Base-by-base conservation (phyloP, 129 eudicot species). In the Arctium minus region DNA sequence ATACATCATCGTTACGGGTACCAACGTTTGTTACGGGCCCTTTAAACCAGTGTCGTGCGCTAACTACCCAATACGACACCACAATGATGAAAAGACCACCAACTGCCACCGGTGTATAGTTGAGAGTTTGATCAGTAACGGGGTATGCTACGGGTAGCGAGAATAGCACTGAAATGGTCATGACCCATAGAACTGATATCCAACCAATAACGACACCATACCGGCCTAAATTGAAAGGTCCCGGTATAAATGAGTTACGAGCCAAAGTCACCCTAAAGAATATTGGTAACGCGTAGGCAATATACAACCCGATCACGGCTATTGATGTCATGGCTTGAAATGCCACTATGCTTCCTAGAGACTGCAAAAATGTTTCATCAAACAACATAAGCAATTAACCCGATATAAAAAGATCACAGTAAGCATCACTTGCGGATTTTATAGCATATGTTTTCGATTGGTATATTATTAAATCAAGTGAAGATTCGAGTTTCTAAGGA, bases 321-420 rank as follows among this genome's bases (percentile, higher is more conserved):
- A 96, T 96, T 36, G 99, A 96, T 73, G 93, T 96, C 99, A 96
- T 96, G 6, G 99, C 99, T 81, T 96, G 93, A 83, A 96, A 96
- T 71, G 99, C 99, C 80, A 96, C 99, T 88, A 89, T 64, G 88
- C 99, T 96, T 79, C 97, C 98, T 0, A 96, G 90, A 71, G 98
- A 96, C 99, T 96, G 92, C 96, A 89, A 77, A 80, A 64, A 62
- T 0, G 3, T 36, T 11, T 9, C 27, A 6, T 9, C 17, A 13
- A 18, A 76, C 3, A 42, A 71, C 1, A 18, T 39, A 64, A 44
- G 11, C 30, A 60, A 5, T 60, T 60, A 60, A 60, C 18, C 29
- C 29, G 30, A 60, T 56, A 56, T 56, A 56, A 70, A 15, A 15
- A 80, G 30, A 6, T 64, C 42, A 40, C 22, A 39, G 40, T 65